phyloP scores from a whole-genome alignment of 257 asterid species.

The Verbena officinalis region DNA sequence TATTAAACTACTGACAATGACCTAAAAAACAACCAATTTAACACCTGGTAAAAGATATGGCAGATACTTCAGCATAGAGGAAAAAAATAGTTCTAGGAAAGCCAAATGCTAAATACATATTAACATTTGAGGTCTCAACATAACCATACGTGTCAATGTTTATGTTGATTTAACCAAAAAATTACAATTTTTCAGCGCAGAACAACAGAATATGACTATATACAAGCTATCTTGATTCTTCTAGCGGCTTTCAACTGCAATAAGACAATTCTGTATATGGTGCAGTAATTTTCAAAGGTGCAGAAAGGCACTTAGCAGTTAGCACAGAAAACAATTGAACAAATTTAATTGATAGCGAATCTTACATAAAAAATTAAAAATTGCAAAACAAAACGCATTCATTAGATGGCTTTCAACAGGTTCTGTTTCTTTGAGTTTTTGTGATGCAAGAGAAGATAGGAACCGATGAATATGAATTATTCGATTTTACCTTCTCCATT shows the following conservation, averaged over 20 bases:
- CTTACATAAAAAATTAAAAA: neutral
- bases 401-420: neutral
- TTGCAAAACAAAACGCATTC: neutral
- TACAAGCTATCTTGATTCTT: constrained; percentile 22
- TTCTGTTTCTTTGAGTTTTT: neutral
- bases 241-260: constrained; percentile 6
- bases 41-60: constrained; percentile 3
- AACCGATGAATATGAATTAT: neutral
- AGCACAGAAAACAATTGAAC: constrained; percentile 7
- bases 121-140: neutral
- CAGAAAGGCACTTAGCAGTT: constrained; percentile 7
- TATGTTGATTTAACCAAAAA: neutral
- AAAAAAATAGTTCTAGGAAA: neutral
- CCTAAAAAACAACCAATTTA: neutral
- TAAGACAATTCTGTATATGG: neutral
- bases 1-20: too few relatives aligned
- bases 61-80: neutral
- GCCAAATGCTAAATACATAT: neutral
- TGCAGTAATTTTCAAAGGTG: neutral
- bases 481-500: constrained; percentile 87
- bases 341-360: neutral
- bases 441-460: neutral
- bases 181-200: neutral
- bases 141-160: neutral
- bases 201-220: neutral